Base-by-base conservation (phyloP, 2,329 filamentous ascomycete genomes). In the Chaetomiaceae sp. region DNA sequence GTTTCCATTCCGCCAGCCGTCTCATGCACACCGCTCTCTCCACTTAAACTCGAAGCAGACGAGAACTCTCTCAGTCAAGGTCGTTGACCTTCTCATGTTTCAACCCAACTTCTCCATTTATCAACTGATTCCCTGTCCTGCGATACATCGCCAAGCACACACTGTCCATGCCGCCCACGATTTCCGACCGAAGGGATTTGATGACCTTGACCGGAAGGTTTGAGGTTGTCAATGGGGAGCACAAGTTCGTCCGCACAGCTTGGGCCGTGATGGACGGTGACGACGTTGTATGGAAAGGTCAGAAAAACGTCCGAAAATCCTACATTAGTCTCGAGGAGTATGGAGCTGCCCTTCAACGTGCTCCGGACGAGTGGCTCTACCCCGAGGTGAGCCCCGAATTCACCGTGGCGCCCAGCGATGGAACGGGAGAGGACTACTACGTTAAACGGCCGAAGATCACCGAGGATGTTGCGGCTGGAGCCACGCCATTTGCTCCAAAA, bases 401-500 rank as follows among this genome's bases (percentile, higher is more conserved):
- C 6, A 24, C 22, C 22, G 22, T 24, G 6, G 22, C 22, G 22
- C 22, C 22, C 6, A 24, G 9, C 22, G 22, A 24, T 9, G 22
- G 22, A 9, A 9, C 22, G 6, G 22, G 22, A 9, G 22, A 24
- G 22, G 22, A 24, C 9, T 9, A 6, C 22, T 42, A 29, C 26
- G 27, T 48, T 29, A 48, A 51, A 29, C 24, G 41, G 9, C 45
- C 45, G 6, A 24, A 24, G 6, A 24, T 24, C 22, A 24, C 22
- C 22, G 9, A 9, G 22, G 5, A 24, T 9, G 22, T 6, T 9
- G 6, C 22, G 22, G 22, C 22, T 24, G 22, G 9, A 5, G 22
- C 22, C 5, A 30, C 48, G 9, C 9, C 36, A 4, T 45, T 20
- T 15, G 15, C 45, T 20, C 22, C 40, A 24, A 48, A 42, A 15